Evolutionary conservation across 495 filamentous ascomycete genomes (phyloP).

Genomic region (Hypoxylon crocopeplum): DNA sequence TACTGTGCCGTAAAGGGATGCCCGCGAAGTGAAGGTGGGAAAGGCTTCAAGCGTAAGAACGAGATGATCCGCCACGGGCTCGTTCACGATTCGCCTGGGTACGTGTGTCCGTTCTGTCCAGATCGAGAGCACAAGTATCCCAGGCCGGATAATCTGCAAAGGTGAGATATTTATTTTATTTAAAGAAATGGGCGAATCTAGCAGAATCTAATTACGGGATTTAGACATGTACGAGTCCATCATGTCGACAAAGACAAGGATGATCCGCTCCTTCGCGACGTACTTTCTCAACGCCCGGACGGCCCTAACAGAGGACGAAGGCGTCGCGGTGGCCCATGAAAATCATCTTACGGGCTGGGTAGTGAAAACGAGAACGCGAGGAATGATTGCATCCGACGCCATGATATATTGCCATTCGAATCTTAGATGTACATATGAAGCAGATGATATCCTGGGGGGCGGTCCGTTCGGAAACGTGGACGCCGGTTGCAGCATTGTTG

Average conservation of each 20-base stretch:
- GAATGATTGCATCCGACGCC: slow-evolving; percentile 32
- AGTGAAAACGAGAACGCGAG: slow-evolving; percentile 25
- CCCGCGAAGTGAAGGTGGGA: slow-evolving; percentile 79
- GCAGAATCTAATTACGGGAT: slow-evolving; percentile 27
- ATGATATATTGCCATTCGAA: slow-evolving; percentile 38
- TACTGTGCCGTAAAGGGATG: slow-evolving; percentile 87
- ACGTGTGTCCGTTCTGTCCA: slow-evolving; percentile 95
- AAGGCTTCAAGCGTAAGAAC: slow-evolving; percentile 98
- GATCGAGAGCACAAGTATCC: slow-evolving; percentile 97
- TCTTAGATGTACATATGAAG: slow-evolving; percentile 40
- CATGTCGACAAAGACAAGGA: slow-evolving; percentile 88
- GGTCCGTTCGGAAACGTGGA: slow-evolving; percentile 26
- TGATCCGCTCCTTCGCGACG: slow-evolving; percentile 77
- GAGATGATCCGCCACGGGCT: slow-evolving; percentile 98
- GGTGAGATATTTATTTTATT: slow-evolving; percentile 61
- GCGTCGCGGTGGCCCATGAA: slow-evolving; percentile 59
- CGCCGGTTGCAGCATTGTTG: slow-evolving; percentile 21
- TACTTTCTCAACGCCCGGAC: slow-evolving; percentile 82
- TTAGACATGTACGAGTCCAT: slow-evolving; percentile 86
- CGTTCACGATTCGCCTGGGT: slow-evolving; percentile 94
- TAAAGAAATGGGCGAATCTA: neutral
- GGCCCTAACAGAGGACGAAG: slow-evolving; percentile 84
- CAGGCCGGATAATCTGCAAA: slow-evolving; percentile 94
- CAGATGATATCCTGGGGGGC: slow-evolving; percentile 36
- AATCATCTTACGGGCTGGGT: neutral